phyloP scores from a whole-genome alignment of 1,284 basidiomycete genomes.

The Volvariella volvacea region DNA sequence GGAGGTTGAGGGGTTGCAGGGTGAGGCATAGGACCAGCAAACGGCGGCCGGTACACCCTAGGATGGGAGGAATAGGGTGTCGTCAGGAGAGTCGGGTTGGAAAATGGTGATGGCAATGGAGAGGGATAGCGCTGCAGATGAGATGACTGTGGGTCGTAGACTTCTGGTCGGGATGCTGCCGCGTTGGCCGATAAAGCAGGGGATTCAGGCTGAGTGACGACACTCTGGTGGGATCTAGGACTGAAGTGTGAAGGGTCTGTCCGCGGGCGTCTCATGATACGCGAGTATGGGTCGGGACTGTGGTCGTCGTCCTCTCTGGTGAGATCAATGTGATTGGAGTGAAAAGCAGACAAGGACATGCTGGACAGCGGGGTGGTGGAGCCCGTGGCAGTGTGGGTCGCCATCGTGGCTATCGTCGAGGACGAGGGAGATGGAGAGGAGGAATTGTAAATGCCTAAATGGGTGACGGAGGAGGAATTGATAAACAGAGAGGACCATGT shows the following conservation, averaged over 20 bases:
- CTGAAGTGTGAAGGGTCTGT: constrained; percentile 19
- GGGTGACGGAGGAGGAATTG: not conserved
- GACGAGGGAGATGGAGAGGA: constrained; percentile 2
- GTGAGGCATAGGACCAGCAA: constrained; percentile 5
- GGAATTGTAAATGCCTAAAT: not conserved
- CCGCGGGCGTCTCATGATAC: constrained; percentile 29
- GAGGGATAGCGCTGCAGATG: constrained; percentile 8
- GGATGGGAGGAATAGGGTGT: too few species aligned
- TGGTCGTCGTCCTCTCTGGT: constrained; percentile 53
- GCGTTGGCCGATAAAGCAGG: not conserved
- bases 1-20: constrained; percentile 5
- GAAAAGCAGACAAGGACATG: constrained; percentile 10
- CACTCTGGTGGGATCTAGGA: constrained; percentile 11
- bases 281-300: constrained; percentile 31
- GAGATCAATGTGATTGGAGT: constrained; percentile 44
- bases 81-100: constrained; percentile 1
- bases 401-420: constrained; percentile 12
- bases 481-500: not conserved
- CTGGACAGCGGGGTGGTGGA: constrained; percentile 7
- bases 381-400: constrained; percentile 14
- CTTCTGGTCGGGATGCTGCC: constrained; percentile 1
- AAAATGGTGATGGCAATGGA: constrained; percentile 8
- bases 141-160: not conserved
- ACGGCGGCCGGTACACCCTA: too few species aligned
- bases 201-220: constrained; percentile 3